Evolutionary conservation across 2,329 filamentous ascomycete species (phyloP), one percentile per base, ranked within the genome.

Genomic region (Botryotinia narcissicola): DNA sequence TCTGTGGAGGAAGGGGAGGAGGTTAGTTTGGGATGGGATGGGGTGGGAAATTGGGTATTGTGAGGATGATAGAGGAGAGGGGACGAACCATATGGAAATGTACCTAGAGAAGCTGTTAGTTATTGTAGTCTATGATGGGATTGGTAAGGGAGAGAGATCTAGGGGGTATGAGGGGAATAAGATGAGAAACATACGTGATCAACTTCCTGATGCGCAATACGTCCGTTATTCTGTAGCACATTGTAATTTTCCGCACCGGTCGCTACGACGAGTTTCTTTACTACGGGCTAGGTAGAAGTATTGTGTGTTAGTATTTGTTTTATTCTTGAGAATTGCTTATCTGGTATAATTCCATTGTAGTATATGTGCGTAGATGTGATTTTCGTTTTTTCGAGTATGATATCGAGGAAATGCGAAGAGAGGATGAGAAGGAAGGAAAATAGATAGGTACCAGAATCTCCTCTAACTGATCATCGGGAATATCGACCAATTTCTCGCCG

Each of bases 211-310:
- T 99, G 96, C 29, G 96, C 96, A 80, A 95, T 89, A 35, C 89
- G 86, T 70, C 96, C 96, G 81, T 99, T 99, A 85, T 99, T 99
- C 85, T 99, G 96, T 74, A 99, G 85, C 67, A 99, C 88, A 81
- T 99, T 99, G 87, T 94, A 99, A 83, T 98, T 88, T 70, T 86
- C 85, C 6, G 92, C 91, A 54, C 93, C 93, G 6, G 89, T 90
- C 42, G 94, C 95, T 32, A 86, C 83, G 67, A 92, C 94, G 66
- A 99, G 89, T 83, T 93, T 95, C 88, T 97, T 98, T 66, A 93
- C 91, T 25, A 97, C 90, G 61, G 93, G 92, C 87, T 92, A 73
- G 46, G 46, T 48, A 44, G 63, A 32, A 9, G 44, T 32, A 20
- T 51, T 20, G n/a, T 51, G n/a, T 51, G 35, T 64, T 32, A 72